Percentiles rank a stretch among this genome's conserved stretches.
Conservation (phyloP, 352 stramenopile genomes). For the Pythium chondricola region DNA sequence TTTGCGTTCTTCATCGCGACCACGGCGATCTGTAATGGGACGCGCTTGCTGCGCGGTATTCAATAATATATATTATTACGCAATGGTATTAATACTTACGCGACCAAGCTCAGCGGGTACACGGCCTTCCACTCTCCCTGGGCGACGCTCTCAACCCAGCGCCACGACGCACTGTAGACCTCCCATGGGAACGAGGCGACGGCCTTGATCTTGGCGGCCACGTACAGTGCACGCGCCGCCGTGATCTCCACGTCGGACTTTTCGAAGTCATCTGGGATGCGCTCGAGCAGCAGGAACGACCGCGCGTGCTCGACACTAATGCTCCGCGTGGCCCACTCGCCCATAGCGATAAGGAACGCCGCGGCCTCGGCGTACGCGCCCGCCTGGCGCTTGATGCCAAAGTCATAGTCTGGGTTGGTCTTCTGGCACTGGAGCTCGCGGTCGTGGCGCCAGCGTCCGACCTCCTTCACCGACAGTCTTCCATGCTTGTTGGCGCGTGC, state of each 20-base stretch:
- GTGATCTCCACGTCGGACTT: slow-evolving; percentile 30
- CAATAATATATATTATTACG: too few species aligned
- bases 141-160: neutral
- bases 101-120: too few species aligned
- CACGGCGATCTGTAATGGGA: slow-evolving; percentile 70
- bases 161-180: too few species aligned
- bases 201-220: slow-evolving; percentile 39
- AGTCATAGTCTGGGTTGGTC: slow-evolving; percentile 34
- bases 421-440: slow-evolving; percentile 36
- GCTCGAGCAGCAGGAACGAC: slow-evolving; percentile 44
- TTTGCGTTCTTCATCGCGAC: slow-evolving; percentile 64
- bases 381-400: slow-evolving; percentile 29
- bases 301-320: slow-evolving; percentile 39
- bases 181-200: slow-evolving; percentile 16
- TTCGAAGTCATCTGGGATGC: slow-evolving; percentile 36
- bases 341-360: slow-evolving; percentile 40
- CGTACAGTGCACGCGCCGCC: slow-evolving; percentile 20
- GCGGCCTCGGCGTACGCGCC: slow-evolving; percentile 42
- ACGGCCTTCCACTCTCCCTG: too few species aligned
- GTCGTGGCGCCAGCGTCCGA: slow-evolving; percentile 40
- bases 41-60: slow-evolving; percentile 53
- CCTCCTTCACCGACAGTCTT: slow-evolving; percentile 25
- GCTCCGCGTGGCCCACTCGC: slow-evolving; percentile 23
- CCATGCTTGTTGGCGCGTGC: slow-evolving; percentile 18
- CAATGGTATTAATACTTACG: too few species aligned